These are phyloP conservation scores for Astragalus membranaceus DNA, from an alignment of 306 rosid species.

Conservation along the genomic window DNA sequence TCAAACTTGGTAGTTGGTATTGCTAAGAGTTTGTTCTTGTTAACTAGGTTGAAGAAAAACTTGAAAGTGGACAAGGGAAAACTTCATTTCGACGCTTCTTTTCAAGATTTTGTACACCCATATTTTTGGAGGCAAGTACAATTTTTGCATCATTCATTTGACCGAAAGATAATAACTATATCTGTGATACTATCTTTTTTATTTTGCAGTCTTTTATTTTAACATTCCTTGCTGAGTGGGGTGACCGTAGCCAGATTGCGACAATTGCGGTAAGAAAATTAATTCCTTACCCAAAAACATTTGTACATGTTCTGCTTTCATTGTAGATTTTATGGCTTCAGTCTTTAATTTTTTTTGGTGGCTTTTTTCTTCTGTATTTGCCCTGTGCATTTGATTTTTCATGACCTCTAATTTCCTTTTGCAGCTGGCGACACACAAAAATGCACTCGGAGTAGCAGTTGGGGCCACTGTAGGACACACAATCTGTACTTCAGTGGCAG, in stretches of 20 bases:
- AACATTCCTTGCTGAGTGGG: conserved; percentile 99
- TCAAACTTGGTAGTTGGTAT: conserved; percentile 19
- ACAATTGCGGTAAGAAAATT: conserved; percentile 84
- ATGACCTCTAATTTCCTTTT: neutral
- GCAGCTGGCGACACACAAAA: conserved; percentile 98
- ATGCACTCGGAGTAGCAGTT: conserved; percentile 86
- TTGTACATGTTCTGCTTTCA: neutral
- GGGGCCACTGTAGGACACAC: conserved; percentile 98
- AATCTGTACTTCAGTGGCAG: conserved; percentile 91
- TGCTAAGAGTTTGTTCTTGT: conserved; percentile 19
- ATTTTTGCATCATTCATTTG: neutral
- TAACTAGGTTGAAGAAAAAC: conserved; percentile 91
- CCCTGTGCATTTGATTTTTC: neutral
- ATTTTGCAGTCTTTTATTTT: conserved; percentile 74
- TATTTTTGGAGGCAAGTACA: conserved; percentile 81
- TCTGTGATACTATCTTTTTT: conserved; percentile 8
- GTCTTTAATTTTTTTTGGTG: conserved; percentile 1
- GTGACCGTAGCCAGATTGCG: conserved; percentile 99
- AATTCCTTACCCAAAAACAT: neutral
- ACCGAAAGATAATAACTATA: neutral
- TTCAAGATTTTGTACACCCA: conserved; percentile 92
- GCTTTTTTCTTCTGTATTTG: neutral
- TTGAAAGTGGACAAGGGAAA: conserved; percentile 93
- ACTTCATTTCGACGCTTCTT: conserved; percentile 69
- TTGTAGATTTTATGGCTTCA: neutral